phyloP scores from a whole-genome alignment of 176 grass and related monocot species.

The Ensete glaucum region DNA sequence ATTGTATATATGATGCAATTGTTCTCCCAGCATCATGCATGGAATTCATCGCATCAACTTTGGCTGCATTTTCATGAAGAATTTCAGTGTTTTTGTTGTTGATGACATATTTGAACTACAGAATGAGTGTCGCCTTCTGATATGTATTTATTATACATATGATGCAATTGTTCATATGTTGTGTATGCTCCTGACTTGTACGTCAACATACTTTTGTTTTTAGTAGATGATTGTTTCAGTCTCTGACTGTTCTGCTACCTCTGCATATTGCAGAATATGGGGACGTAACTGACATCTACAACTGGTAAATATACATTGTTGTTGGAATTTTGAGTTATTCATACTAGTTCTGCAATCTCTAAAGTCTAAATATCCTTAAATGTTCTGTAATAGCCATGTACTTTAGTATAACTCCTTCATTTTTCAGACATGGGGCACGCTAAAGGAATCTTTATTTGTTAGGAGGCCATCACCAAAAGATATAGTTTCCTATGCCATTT shows the following conservation, averaged over 20 bases:
- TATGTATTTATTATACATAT: neutral
- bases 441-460: too few species aligned
- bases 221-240: neutral
- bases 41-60: too few species aligned
- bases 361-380: neutral
- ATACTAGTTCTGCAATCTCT: neutral
- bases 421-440: too few species aligned
- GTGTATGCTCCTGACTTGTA: neutral
- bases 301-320: constrained; percentile 49
- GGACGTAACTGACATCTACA: constrained; percentile 87
- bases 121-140: too few species aligned
- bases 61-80: too few species aligned
- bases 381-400: neutral
- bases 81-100: too few species aligned
- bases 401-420: too few species aligned
- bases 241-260: constrained; percentile 4
- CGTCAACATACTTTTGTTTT: neutral
- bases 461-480: too few species aligned
- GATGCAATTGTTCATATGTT: neutral
- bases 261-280: constrained; percentile 72
- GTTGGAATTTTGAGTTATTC: neutral
- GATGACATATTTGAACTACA: too few species aligned
- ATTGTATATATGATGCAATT: too few species aligned
- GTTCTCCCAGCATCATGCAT: too few species aligned
- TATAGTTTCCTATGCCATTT: too few species aligned